Evolutionary conservation across 2,329 filamentous ascomycete species (phyloP).

Genomic region (Clarireedia sp.): DNA sequence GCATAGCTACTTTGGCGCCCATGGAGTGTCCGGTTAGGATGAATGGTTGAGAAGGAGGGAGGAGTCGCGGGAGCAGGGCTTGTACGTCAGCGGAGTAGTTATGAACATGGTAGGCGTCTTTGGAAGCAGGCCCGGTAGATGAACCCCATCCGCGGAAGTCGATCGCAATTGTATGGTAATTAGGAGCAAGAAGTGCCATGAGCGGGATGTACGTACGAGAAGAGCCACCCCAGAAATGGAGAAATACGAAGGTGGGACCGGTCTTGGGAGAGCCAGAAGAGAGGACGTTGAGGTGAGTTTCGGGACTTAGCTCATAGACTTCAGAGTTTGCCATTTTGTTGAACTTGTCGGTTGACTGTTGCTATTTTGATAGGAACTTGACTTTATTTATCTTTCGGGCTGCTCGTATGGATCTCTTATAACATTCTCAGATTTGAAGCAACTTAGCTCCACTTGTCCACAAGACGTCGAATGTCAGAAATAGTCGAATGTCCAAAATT

Average conservation of each 20-base stretch:
- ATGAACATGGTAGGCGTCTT: conserved; percentile 27
- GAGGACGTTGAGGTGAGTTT: conserved; percentile 8
- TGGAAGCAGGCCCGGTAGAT: conserved; percentile 27
- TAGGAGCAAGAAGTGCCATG: conserved; percentile 11
- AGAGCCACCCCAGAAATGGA: conserved; percentile 35
- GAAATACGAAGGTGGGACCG: conserved; percentile 24
- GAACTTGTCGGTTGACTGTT: background rate
- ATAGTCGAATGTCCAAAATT: no score
- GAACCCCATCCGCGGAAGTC: conserved; percentile 33
- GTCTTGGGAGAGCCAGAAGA: background rate
- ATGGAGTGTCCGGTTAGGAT: conserved; percentile 34
- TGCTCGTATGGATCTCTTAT: no score
- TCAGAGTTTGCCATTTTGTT: background rate
- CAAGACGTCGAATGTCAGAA: no score
- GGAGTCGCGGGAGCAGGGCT: conserved; percentile 17
- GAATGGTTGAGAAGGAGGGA: conserved; percentile 17
- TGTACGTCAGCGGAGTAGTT: conserved; percentile 21
- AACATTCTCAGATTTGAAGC: no score
- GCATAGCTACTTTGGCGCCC: conserved; percentile 32
- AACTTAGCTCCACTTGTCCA: no score
- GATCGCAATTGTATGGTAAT: conserved; percentile 23
- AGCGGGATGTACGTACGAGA: conserved; percentile 27
- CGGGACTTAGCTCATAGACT: background rate
- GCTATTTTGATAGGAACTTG: no score
- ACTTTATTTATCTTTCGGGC: no score